phyloP scores from a whole-genome alignment of 2,329 filamentous ascomycete species.

The Monosporascus sp. region DNA sequence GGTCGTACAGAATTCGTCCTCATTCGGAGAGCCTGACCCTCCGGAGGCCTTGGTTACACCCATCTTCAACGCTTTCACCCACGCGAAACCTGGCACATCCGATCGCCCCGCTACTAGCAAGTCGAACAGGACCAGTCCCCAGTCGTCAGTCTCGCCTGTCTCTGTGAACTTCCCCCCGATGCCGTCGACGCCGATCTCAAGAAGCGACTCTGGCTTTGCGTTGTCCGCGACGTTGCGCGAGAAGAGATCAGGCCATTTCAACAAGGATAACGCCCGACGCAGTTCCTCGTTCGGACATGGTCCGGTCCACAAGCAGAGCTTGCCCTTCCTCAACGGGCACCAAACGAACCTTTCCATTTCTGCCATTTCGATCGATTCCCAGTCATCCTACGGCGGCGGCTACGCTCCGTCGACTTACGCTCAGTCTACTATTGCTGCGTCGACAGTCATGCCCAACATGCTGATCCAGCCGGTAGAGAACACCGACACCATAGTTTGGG shows the following conservation, averaged over 20 bases:
- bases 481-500: slow-evolving; percentile 75
- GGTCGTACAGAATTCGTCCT: slow-evolving; percentile 82
- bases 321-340: slow-evolving; percentile 67
- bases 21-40: slow-evolving; percentile 67
- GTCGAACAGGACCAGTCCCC: slow-evolving; percentile 56
- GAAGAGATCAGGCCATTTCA: slow-evolving; percentile 91
- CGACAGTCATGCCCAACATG: slow-evolving; percentile 82
- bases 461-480: slow-evolving; percentile 73
- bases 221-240: slow-evolving; percentile 81
- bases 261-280: slow-evolving; percentile 65
- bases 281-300: slow-evolving; percentile 86
- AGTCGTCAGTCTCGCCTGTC: slow-evolving; percentile 65
- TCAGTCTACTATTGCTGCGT: slow-evolving; percentile 78
- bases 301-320: slow-evolving; percentile 62
- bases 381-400: slow-evolving; percentile 62
- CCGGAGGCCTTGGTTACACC: slow-evolving; percentile 49
- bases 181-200: slow-evolving; percentile 73
- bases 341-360: slow-evolving; percentile 54
- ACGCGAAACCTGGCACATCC: slow-evolving; percentile 62
- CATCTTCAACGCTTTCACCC: slow-evolving; percentile 87
- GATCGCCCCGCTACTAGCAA: slow-evolving; percentile 76
- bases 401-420: slow-evolving; percentile 83
- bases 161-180: slow-evolving; percentile 72
- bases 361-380: slow-evolving; percentile 54
- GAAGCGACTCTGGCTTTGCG: slow-evolving; percentile 87